Conservation (phyloP, 179 eudicot genomes). For the Carnegiea gigantea region DNA sequence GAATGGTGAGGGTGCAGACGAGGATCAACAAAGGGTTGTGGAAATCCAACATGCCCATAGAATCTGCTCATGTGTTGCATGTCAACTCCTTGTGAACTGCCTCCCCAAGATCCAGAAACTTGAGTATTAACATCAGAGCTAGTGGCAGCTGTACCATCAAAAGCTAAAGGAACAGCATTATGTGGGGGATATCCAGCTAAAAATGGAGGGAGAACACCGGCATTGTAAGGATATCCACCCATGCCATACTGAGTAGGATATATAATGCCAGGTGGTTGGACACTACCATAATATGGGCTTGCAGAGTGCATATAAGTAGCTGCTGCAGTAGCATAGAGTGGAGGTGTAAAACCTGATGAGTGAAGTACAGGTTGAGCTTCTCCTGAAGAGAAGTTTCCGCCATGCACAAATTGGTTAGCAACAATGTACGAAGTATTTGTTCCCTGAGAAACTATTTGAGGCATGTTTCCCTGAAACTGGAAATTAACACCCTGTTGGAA, state of each 20-base stretch:
- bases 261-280: slow-evolving; percentile 41
- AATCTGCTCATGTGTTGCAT: slow-evolving; percentile 44
- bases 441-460: slow-evolving; percentile 40
- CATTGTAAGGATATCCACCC: slow-evolving; percentile 40
- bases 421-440: slow-evolving; percentile 22
- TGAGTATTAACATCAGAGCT: slow-evolving; percentile 40
- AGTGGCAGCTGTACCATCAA: slow-evolving; percentile 48
- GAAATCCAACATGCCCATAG: slow-evolving; percentile 50
- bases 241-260: slow-evolving; percentile 43
- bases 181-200: slow-evolving; percentile 39
- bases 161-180: slow-evolving; percentile 33
- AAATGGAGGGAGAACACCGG: slow-evolving; percentile 34
- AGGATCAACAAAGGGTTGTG: slow-evolving; percentile 44
- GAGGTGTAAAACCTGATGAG: slow-evolving; percentile 39
- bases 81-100: slow-evolving; percentile 43
- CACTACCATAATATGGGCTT: slow-evolving; percentile 36
- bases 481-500: slow-evolving; percentile 26
- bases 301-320: slow-evolving; percentile 41
- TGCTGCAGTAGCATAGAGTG: slow-evolving; percentile 37
- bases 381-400: slow-evolving; percentile 32
- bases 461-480: slow-evolving; percentile 36
- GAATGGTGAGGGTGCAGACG: slow-evolving; percentile 46
- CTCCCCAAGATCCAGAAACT: slow-evolving; percentile 47
- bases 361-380: slow-evolving; percentile 44
- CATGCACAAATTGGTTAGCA: slow-evolving; percentile 34